Evolutionary conservation across 305 asterid genomes (phyloP), one percentile per base, ranked within the genome.

Genomic region (Caryopteris hybrid): DNA sequence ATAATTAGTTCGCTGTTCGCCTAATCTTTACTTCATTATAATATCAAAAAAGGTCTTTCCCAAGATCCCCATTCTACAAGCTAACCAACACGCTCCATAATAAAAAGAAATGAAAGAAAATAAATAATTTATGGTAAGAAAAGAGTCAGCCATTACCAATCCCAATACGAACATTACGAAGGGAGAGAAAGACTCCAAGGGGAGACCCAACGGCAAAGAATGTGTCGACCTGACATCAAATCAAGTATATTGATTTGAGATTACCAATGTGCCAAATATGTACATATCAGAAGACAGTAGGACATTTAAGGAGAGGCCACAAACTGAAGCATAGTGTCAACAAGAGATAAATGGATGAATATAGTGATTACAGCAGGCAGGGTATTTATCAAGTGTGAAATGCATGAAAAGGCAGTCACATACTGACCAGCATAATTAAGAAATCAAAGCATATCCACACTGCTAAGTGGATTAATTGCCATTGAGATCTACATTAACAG

Each of bases 181-280:
- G 91, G 81, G 99, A 83, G 66, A 94, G 98, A 76, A 94, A 94
- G 66, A 94, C 96, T 47, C 97, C 99, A 76, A 94, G 96, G 34
- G 99, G 99, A 55, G 99, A 91, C 27, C 99, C 99, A 72, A 80
- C 99, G 13, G 96, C 90, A 76, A 88, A 94, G 81, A 87, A 94
- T 72, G 98, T 91, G 76, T 94, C 97, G 46, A 91, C 99, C 99
- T 93, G 88, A 70, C 66, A 80, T 64, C 76, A 61, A 54, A 14
- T 53, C 31, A 74, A 55, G 71, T 50, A 34, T 68, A 76, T 34
- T 39, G 65, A 48, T 64, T 47, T 12, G 61, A 56, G 59, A 67
- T 36, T n/a, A 39, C 47, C 39, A 18, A 14, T 50, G 36, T 8
- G 29, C 16, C 41, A 66, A 60, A 61, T 53, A 31, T 53, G 64